A percentile compares a stretch with the other conserved stretches of the same genome.
These are phyloP conservation scores for Pholiota conissans DNA, from an alignment of 768 basidiomycete species.

Conservation along the genomic window DNA sequence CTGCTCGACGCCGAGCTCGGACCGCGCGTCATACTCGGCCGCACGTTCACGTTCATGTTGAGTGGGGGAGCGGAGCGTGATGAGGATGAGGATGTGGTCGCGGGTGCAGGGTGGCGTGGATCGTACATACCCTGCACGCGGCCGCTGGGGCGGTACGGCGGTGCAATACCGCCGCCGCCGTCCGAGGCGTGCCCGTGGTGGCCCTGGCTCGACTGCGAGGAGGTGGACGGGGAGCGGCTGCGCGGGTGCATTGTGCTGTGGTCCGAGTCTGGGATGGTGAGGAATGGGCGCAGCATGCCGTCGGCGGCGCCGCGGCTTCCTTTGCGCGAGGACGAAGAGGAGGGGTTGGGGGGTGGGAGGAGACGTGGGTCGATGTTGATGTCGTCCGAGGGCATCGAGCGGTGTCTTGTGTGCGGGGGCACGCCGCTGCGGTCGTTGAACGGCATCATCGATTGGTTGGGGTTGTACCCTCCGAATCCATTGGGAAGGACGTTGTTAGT, in stretches of 20 bases:
- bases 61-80: constrained; percentile 17
- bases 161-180: constrained; percentile 12
- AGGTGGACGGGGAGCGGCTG: constrained; percentile 30
- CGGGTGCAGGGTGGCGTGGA: not conserved
- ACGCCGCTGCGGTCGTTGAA: not conserved
- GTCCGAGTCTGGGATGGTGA: constrained; percentile 9
- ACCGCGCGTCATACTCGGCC: constrained; percentile 12
- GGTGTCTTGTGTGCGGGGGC: constrained; percentile 1
- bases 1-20: constrained; percentile 17
- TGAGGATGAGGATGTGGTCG: not conserved
- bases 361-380: constrained; percentile 9
- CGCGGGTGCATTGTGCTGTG: constrained; percentile 10
- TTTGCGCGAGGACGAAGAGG: not conserved
- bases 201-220: constrained; percentile 33
- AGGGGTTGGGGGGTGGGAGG: not conserved
- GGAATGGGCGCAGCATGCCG: not conserved
- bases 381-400: not conserved
- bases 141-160: constrained; percentile 23
- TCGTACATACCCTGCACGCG: constrained; percentile 25
- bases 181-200: constrained; percentile 1
- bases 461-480: not conserved
- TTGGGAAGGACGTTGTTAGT: not conserved
- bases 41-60: constrained; percentile 19
- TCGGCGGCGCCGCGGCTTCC: not conserved
- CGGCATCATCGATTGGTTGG: not conserved